A percentile compares a stretch with the other conserved stretches of the same genome.
Conservation (phyloP, 1,284 basidiomycete genomes). For the Cutaneotrichosporon sp. region DNA sequence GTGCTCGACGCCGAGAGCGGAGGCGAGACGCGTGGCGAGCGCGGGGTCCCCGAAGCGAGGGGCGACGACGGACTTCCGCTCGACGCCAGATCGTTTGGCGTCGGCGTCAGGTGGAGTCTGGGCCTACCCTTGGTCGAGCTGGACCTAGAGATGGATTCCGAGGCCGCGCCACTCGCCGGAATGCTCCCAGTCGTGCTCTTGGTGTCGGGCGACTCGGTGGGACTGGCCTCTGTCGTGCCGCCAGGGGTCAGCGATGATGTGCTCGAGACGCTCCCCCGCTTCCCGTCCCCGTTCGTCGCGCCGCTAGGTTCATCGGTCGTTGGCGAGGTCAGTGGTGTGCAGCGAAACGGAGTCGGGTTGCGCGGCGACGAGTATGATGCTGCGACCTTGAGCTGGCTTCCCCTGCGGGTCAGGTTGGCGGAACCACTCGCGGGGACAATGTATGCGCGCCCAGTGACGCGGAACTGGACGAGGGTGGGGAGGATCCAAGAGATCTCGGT, state of each 20-base stretch:
- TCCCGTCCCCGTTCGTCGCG: background rate
- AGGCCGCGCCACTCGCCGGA: too few relatives aligned
- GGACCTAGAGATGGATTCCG: background rate
- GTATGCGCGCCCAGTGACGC: slow-evolving; percentile 43
- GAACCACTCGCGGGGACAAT: slow-evolving; percentile 26
- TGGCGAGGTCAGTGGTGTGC: background rate
- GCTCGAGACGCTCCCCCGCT: background rate
- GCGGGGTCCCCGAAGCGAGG: background rate
- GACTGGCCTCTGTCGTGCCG: background rate
- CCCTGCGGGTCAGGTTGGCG: background rate
- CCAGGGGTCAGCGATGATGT: background rate
- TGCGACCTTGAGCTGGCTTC: background rate
- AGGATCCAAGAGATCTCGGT: slow-evolving; percentile 50
- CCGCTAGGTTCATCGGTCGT: background rate
- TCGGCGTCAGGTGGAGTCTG: slow-evolving; percentile 2
- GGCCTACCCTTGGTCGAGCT: background rate
- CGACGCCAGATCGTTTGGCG: background rate
- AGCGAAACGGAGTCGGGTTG: background rate
- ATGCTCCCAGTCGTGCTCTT: background rate
- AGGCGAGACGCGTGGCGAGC: background rate
- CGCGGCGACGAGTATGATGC: background rate
- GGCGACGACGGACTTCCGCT: background rate
- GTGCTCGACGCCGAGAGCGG: background rate
- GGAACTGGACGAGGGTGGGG: slow-evolving; percentile 45
- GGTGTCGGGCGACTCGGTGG: background rate